Base-by-base conservation (phyloP, 441 rosid species). In the Brassica balearica region DNA sequence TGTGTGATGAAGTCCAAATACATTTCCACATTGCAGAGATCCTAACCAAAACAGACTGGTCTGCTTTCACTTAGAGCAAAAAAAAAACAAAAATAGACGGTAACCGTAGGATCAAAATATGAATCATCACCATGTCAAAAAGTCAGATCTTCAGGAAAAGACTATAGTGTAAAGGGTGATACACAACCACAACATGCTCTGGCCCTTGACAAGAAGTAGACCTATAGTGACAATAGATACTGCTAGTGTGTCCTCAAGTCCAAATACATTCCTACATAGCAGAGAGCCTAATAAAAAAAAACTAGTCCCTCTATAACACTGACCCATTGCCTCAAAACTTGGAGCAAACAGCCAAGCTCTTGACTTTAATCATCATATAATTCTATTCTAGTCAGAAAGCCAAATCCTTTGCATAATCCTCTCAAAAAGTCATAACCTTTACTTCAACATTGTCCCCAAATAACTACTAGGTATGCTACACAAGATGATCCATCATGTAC, bases 81-180 rank as follows among this genome's bases (percentile, higher is more conserved):
- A 25, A 5, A 29, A 9, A 22, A 9, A 41, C 11, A 62, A 41
- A 46, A 46, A 46, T 12, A 46, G 15, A 46, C 14, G 55, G 15
- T 4, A 4, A 46, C 55, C 55, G 14, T 4, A 46, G 15, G 4
- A 46, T 46, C 55, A 46, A 12, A 46, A 12, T 46, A 0, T 46
- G 53, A 46, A 46, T 2, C 48, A 41, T 11, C 61, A 72, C 3
- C 34, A 29, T 48, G 27, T 5, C 38, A 5, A 46, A 68, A 46
- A 29, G 53, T 23, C 19, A 46, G 63, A 46, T 17, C 55, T 46
- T 46, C 6, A 46, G 38, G 53, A 41, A 51, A 36, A 61, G 2
- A 61, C 34, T 59, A 27, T 12, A 68, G 79, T 68, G 27, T 41
- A 11, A 19, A 29, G 46, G 68, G 68, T 32, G 25, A 41, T 36